These are phyloP conservation scores for Raffaelea ambrosiae DNA, from an alignment of 2,329 filamentous ascomycete species.

Conservation along the genomic window DNA sequence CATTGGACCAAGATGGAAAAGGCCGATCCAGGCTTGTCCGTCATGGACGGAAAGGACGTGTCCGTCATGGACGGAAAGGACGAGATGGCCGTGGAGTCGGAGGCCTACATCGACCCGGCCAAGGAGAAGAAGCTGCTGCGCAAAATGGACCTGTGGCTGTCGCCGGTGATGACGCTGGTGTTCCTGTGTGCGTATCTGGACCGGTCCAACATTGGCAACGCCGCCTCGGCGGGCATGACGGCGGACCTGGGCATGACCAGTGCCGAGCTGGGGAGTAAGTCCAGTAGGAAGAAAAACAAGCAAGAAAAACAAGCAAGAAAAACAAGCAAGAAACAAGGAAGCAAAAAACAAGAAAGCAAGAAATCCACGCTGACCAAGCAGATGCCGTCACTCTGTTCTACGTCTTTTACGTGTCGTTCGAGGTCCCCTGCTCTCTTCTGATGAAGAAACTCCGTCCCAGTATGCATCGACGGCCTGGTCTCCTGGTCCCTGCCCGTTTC, in stretches of 20 bases:
- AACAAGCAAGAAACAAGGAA: background rate
- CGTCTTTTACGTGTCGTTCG: constrained; percentile 5
- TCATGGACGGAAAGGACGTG: no score
- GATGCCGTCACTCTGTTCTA: constrained; percentile 7
- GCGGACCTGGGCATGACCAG: background rate
- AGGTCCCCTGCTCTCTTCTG: constrained; percentile 1
- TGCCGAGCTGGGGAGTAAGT: background rate
- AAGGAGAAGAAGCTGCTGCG: constrained; percentile 4
- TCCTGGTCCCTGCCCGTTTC: background rate
- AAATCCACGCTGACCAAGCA: no score
- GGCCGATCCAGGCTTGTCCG: no score
- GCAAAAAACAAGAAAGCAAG: no score
- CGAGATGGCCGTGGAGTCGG: background rate
- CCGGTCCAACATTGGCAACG: constrained; percentile 11
- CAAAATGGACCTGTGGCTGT: constrained; percentile 3
- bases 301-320: no score
- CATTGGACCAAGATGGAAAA: no score
- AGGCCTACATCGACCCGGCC: constrained; percentile 1
- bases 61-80: no score
- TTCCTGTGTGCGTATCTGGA: constrained; percentile 6
- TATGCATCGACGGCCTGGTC: background rate
- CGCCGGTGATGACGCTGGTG: background rate
- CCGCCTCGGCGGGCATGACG: constrained; percentile 4
- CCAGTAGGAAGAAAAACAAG: no score
- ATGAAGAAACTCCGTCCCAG: background rate